Percentiles rank a stretch among this genome's conserved stretches.
These are phyloP conservation scores for Podaxis sp. DNA, from an alignment of 768 basidiomycete species.

Conservation along the genomic window DNA sequence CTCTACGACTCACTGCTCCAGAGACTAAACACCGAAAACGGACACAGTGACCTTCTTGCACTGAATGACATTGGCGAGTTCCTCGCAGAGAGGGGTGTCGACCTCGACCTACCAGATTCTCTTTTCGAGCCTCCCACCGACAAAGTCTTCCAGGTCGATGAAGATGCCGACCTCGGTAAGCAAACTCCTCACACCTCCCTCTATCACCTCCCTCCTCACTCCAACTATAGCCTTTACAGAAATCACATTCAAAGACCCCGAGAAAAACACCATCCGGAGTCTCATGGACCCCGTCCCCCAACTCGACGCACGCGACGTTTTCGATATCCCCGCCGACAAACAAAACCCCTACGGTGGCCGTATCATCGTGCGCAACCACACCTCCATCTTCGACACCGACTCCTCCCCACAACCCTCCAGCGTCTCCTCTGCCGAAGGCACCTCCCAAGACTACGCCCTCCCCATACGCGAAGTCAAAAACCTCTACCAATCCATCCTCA, in stretches of 20 bases:
- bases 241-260: not conserved
- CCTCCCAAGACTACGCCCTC: constrained; percentile 22
- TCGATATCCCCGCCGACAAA: constrained; percentile 52
- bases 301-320: constrained; percentile 58
- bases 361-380: constrained; percentile 69
- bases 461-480: constrained; percentile 23
- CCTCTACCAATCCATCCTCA: constrained; percentile 43
- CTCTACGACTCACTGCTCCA: not conserved
- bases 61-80: constrained; percentile 8
- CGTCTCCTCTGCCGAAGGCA: not conserved
- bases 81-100: not conserved
- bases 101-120: not conserved
- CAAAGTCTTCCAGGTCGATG: not conserved
- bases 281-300: constrained; percentile 63
- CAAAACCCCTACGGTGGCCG: constrained; percentile 58
- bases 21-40: not conserved
- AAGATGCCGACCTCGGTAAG: not conserved
- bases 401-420: not conserved
- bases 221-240: not conserved
- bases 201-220: not conserved
- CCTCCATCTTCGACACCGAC: constrained; percentile 59
- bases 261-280: constrained; percentile 37
- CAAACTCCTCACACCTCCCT: not conserved
- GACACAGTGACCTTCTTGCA: not conserved
- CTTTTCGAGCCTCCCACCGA: constrained; percentile 1